Base-by-base conservation (phyloP, 331 rosid genomes). In the Stylosanthes scabra region DNA sequence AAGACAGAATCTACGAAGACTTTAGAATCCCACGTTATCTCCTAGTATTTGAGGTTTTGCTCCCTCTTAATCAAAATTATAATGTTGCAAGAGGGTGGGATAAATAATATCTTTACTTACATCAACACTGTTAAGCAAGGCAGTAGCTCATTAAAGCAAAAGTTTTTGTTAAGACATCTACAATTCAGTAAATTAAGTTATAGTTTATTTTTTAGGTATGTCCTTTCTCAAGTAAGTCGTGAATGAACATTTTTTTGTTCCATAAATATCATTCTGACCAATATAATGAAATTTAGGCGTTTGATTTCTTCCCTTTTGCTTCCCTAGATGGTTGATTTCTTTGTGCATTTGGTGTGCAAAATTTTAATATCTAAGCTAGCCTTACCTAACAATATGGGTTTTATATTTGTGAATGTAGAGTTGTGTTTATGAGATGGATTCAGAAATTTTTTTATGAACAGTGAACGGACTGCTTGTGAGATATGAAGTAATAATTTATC, bases 271-370 rank as follows among this genome's bases (percentile, higher is more conserved):
- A 59, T 28, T 52, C 60, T 44, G 81, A 77, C 83, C 25, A 52
- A 51, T n/a, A n/a, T n/a, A n/a, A 81, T 72, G 77, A 80, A 89
- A 74, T 86, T 29, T 84, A 94, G 73, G 93, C 95, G 93, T 87
- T 94, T n/a, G 93, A 87, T 94, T 90, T 90, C 91, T 91, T 94
- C 97, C 97, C 99, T 91, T 91, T 89, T 90, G 86, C 90, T 80
- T 90, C 97, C 31, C 61, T 65, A 29, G 64, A 76, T 0, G 90
- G 86, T 54, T 89, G 87, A 72, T 11, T 80, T n/a, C n/a, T n/a
- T n/a, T n/a, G n/a, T n/a, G n/a, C n/a, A n/a, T n/a, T n/a, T n/a
- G n/a, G n/a, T n/a, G n/a, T n/a, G n/a, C n/a, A n/a, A n/a, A n/a
- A n/a, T n/a, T n/a, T n/a, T n/a, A n/a, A n/a, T n/a, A n/a, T n/a